Evolutionary conservation across 495 filamentous ascomycete genomes (phyloP).

Genomic region (Saxispiralis lemnorum): DNA sequence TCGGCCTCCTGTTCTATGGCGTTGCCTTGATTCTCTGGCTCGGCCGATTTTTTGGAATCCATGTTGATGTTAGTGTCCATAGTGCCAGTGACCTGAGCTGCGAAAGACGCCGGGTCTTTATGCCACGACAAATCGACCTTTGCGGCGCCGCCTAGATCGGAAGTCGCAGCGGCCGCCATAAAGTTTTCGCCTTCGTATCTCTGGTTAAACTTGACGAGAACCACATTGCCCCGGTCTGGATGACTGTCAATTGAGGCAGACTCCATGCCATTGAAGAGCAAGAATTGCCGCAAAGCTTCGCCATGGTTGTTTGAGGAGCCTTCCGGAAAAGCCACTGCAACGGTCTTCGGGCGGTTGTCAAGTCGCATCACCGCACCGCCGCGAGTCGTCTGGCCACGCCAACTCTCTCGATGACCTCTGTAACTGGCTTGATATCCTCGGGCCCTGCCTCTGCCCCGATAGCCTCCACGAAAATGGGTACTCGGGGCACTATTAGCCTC

Average conservation of each 20-base stretch:
- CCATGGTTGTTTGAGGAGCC: slow-evolving; percentile 36
- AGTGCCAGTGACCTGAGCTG: background rate
- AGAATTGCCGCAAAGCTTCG: slow-evolving; percentile 66
- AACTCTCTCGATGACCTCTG: slow-evolving; percentile 17
- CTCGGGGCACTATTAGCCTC: slow-evolving; percentile 9
- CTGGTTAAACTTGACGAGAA: slow-evolving; percentile 71
- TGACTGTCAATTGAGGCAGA: slow-evolving; percentile 58
- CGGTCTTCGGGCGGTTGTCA: slow-evolving; percentile 69
- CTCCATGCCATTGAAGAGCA: slow-evolving; percentile 71
- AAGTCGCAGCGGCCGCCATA: slow-evolving; percentile 39
- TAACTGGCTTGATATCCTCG: slow-evolving; percentile 1
- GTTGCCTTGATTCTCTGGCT: background rate
- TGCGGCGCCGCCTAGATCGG: slow-evolving; percentile 47
- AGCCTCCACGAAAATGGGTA: slow-evolving; percentile 11
- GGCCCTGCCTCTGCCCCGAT: slow-evolving; percentile 22
- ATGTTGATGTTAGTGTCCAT: background rate
- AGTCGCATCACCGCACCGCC: slow-evolving; percentile 51
- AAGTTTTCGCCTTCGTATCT: slow-evolving; percentile 69
- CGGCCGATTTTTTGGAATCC: background rate
- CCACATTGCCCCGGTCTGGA: slow-evolving; percentile 35
- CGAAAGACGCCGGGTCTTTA: background rate
- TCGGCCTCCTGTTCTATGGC: no score
- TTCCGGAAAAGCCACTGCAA: slow-evolving; percentile 54
- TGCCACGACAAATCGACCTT: slow-evolving; percentile 60
- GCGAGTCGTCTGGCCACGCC: slow-evolving; percentile 31